phyloP scores from a whole-genome alignment of 192 early-diverging fungal genomes.

The Powellomyces hirtus region DNA sequence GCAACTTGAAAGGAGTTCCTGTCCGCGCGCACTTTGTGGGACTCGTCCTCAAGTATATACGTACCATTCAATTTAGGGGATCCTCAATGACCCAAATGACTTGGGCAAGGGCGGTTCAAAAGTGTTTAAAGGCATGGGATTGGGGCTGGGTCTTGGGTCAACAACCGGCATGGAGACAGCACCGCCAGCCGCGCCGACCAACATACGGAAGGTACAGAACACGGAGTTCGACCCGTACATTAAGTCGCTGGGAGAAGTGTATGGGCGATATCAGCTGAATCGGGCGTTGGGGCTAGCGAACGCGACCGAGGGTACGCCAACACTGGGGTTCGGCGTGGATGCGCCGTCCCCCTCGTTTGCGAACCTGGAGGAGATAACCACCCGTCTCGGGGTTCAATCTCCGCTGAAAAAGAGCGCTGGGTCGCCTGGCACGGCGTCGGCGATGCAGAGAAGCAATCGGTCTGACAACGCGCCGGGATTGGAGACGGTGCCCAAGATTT shows the following conservation, averaged over 20 bases:
- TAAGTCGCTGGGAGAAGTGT: constrained; percentile 65
- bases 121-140: constrained; percentile 9
- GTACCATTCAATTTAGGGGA: constrained; percentile 44
- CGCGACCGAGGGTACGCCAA: constrained; percentile 56
- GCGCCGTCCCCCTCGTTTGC: constrained; percentile 23
- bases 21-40: background rate
- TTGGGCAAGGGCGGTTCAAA: constrained; percentile 40
- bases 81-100: constrained; percentile 68
- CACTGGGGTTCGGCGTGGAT: constrained; percentile 28
- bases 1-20: constrained; percentile 3
- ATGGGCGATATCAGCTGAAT: constrained; percentile 79
- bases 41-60: background rate
- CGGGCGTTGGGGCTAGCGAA: constrained; percentile 46
- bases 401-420: background rate
- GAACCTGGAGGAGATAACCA: constrained; percentile 23
- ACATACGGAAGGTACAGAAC: constrained; percentile 65
- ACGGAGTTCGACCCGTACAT: constrained; percentile 88
- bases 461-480: constrained; percentile 68
- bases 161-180: constrained; percentile 42
- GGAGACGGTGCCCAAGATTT: constrained; percentile 82
- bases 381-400: constrained; percentile 7
- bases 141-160: background rate
- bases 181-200: constrained; percentile 53
- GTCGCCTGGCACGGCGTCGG: constrained; percentile 27
- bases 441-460: constrained; percentile 42